These are phyloP conservation scores for Saccharomycopsis javanensis DNA, from an alignment of 805 yeast genomes.

Conservation along the genomic window DNA sequence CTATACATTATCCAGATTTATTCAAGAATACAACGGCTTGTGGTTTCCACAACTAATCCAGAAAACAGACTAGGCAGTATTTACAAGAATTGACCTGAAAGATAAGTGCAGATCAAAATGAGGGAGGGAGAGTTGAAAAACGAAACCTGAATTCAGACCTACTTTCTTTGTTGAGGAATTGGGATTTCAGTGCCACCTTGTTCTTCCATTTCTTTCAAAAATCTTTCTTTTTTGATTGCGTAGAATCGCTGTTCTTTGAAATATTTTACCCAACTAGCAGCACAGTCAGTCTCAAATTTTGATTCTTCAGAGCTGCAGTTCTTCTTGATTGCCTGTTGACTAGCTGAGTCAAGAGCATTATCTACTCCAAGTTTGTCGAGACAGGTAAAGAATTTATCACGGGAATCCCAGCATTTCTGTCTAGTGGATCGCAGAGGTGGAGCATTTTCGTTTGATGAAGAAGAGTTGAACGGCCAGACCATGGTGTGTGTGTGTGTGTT, in stretches of 20 bases:
- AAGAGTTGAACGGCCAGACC: conserved; percentile 13
- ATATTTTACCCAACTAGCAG: conserved; percentile 78
- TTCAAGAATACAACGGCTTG: too few relatives aligned
- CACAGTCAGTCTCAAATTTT: conserved; percentile 68
- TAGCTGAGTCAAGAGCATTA: conserved; percentile 52
- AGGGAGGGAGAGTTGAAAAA: too few relatives aligned
- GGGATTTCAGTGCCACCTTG: conserved; percentile 39
- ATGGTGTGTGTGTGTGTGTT: background rate
- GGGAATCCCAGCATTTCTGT: conserved; percentile 78
- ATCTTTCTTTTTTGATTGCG: conserved; percentile 59
- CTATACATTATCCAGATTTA: too few relatives aligned
- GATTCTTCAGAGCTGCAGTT: conserved; percentile 49
- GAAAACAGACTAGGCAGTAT: too few relatives aligned
- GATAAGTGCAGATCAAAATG: too few relatives aligned
- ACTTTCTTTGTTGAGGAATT: background rate
- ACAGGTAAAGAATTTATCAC: conserved; percentile 73
- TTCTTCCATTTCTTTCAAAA: conserved; percentile 60
- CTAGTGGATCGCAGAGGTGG: conserved; percentile 62
- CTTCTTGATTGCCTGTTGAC: conserved; percentile 36
- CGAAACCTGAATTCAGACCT: too few relatives aligned
- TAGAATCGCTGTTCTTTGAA: conserved; percentile 84
- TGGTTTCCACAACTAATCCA: too few relatives aligned
- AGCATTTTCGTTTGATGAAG: conserved; percentile 25
- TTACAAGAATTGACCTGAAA: too few relatives aligned
- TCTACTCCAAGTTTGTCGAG: conserved; percentile 56